Conservation (phyloP, 129 eudicot genomes). For the Lonicera japonica region DNA sequence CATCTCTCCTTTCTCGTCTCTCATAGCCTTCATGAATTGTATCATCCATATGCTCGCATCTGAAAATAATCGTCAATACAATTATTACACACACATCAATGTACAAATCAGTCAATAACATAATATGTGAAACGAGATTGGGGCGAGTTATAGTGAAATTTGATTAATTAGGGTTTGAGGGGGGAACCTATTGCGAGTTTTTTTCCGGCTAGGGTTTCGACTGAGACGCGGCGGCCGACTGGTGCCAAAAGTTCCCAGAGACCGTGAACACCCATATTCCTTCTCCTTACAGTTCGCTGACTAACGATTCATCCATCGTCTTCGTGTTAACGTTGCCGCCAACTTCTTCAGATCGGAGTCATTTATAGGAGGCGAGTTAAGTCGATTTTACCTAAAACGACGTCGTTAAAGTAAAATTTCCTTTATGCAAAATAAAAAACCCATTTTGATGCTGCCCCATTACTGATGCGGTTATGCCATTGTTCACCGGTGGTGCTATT, state of each 20-base stretch:
- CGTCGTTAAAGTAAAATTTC: no score
- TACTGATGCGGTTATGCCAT: no score
- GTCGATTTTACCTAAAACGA: no score
- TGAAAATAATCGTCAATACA: constrained; percentile 12
- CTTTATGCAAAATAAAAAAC: no score
- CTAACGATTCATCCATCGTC: no score
- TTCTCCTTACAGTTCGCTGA: no score
- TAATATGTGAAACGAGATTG: not conserved
- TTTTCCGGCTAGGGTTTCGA: constrained; percentile 92
- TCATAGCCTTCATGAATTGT: constrained; percentile 93
- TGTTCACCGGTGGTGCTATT: no score
- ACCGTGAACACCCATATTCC: constrained; percentile 77
- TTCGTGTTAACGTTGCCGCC: no score
- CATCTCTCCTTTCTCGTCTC: constrained; percentile 96
- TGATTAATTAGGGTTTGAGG: constrained; percentile 26
- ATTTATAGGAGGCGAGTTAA: no score
- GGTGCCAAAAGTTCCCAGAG: constrained; percentile 94
- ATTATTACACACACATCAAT: not conserved
- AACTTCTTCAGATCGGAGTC: no score
- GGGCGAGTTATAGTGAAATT: no score
- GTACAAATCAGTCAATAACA: not conserved
- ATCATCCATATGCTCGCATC: constrained; percentile 99
- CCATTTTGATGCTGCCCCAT: no score
- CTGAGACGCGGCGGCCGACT: constrained; percentile 96
- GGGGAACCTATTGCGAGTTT: constrained; percentile 69